Percentiles rank a stretch among this genome's conserved stretches.
Evolutionary conservation across 257 asterid genomes (phyloP).

Genomic region (Capsicum chinense): DNA sequence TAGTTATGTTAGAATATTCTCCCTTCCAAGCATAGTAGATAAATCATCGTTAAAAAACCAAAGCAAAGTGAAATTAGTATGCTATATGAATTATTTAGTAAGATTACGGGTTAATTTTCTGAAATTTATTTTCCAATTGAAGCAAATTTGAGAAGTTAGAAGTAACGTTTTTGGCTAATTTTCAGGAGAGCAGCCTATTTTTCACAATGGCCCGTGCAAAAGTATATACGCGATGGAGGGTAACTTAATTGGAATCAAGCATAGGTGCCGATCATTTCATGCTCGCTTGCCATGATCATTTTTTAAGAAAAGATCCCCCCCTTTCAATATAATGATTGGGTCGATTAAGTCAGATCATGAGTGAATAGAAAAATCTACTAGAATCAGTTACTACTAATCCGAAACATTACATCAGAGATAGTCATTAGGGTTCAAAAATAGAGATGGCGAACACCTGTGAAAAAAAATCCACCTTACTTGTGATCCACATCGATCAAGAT

Average conservation of each 20-base stretch:
- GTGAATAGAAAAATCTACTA: no score
- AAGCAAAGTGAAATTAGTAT: background rate
- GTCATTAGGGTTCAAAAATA: no score
- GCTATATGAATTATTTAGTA: background rate
- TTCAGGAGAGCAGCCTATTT: constrained; percentile 87
- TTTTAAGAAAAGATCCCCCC: no score
- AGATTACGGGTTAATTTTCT: background rate
- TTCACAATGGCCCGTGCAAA: constrained; percentile 86
- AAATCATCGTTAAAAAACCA: background rate
- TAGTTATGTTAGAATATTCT: background rate
- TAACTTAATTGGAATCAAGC: constrained; percentile 83
- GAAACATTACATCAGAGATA: no score
- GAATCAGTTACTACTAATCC: no score
- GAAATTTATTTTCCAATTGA: background rate
- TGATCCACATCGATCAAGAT: no score
- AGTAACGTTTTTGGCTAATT: background rate
- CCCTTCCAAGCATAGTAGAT: background rate
- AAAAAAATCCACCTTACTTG: no score
- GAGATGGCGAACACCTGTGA: no score
- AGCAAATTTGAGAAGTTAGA: background rate
- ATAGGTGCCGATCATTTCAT: constrained; percentile 82
- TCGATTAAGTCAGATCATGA: no score
- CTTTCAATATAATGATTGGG: no score
- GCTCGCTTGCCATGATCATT: constrained; percentile 86
- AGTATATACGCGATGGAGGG: constrained; percentile 95